Percentiles rank a stretch among this genome's conserved stretches.
phyloP scores from a whole-genome alignment of 164 flowering plant species.

The Stephania yunnanensis region DNA sequence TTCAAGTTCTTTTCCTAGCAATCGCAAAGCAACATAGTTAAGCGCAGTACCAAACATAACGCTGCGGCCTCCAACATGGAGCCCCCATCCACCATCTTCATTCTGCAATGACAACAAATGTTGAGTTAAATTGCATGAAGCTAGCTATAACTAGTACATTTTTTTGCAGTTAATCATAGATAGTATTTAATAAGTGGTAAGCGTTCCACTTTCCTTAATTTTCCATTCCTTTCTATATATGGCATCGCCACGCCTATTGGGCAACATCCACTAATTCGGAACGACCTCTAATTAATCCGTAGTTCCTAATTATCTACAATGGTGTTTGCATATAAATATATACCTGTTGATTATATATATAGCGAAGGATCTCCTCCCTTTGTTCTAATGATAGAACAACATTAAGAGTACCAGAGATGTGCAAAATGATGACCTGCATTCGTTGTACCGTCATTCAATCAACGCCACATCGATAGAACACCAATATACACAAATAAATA shows the following conservation, averaged over 20 bases:
- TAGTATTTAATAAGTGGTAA: too few relatives aligned
- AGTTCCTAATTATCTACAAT: too few relatives aligned
- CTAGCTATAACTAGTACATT: too few relatives aligned
- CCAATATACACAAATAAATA: not conserved
- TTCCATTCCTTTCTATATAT: too few relatives aligned
- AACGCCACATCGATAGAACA: not conserved
- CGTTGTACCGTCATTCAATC: not conserved
- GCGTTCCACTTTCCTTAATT: too few relatives aligned
- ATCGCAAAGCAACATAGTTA: constrained; percentile 35
- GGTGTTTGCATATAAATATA: not conserved
- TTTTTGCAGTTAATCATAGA: too few relatives aligned
- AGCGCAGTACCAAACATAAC: constrained; percentile 57
- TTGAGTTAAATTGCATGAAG: too few relatives aligned
- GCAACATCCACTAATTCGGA: too few relatives aligned
- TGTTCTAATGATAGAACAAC: constrained; percentile 32
- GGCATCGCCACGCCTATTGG: too few relatives aligned
- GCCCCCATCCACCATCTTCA: constrained; percentile 79
- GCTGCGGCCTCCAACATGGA: constrained; percentile 67
- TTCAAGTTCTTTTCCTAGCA: constrained; percentile 26
- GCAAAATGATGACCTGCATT: constrained; percentile 41
- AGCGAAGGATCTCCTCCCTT: constrained; percentile 41
- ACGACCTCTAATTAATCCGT: too few relatives aligned
- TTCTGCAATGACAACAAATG: constrained; percentile 31
- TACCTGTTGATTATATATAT: constrained; percentile 62
- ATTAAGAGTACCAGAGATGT: constrained; percentile 38